Conservation (phyloP, 139 green algal genomes). For the Spirogloea muscicola region DNA sequence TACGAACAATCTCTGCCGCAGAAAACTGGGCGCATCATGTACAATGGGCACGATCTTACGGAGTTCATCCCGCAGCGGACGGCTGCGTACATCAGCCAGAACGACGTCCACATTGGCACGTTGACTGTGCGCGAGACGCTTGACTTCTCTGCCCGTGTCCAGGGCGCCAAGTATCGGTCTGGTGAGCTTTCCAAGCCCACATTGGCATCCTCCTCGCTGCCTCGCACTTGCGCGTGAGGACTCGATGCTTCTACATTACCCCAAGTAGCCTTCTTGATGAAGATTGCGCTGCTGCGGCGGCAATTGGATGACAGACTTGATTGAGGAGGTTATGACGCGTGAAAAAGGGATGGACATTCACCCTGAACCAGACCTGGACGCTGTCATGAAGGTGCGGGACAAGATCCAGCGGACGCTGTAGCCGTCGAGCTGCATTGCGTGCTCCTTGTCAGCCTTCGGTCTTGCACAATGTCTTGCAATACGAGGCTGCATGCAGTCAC, state of each 20-base stretch:
- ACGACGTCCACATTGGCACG: constrained; percentile 40
- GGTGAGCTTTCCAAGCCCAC: constrained; percentile 9
- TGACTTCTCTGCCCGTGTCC: constrained; percentile 36
- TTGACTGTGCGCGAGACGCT: constrained; percentile 47
- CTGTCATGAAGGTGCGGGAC: constrained; percentile 25
- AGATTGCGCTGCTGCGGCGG: too few species aligned
- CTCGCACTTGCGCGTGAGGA: too few species aligned
- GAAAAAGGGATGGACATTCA: constrained; percentile 24
- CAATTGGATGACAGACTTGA: constrained; percentile 16
- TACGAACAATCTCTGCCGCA: too few species aligned
- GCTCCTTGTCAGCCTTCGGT: too few species aligned
- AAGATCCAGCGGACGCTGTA: too few species aligned
- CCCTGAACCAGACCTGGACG: constrained; percentile 25
- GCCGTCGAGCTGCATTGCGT: too few species aligned
- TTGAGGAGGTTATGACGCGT: constrained; percentile 15
- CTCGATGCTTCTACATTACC: too few species aligned
- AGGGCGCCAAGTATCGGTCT: constrained; percentile 11
- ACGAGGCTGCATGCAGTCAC: too few species aligned
- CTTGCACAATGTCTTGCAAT: too few species aligned
- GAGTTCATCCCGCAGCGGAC: constrained; percentile 33
- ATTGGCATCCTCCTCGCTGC: too few species aligned
- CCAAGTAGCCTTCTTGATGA: too few species aligned
- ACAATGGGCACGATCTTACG: constrained; percentile 29
- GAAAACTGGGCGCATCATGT: constrained; percentile 16
- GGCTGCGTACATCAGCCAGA: constrained; percentile 42